Evolutionary conservation across 331 rosid species (phyloP), one percentile per base, ranked within the genome.

Genomic region (Acacia concinna): DNA sequence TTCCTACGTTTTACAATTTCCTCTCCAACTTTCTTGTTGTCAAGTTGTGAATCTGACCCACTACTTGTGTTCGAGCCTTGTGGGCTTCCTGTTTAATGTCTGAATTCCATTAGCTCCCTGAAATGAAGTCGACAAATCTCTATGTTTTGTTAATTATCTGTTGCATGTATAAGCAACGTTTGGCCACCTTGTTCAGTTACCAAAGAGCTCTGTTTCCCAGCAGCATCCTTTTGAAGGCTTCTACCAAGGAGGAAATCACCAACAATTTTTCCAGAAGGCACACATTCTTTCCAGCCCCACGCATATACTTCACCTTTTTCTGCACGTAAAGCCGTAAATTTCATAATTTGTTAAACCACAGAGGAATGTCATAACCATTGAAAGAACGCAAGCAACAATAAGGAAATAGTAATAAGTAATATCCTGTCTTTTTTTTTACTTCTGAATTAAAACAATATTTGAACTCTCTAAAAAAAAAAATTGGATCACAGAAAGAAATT

Each of bases 201-300:
- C 17, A 74, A 63, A 46, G 89, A 75, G 84, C 77, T 78, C 70
- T 83, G 89, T 77, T 88, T 93, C 78, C 79, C 89, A 1, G 82
- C 46, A 52, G 76, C 47, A 79, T 89, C 94, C 75, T 79, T 91
- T 67, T 85, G 88, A 11, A 68, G 79, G 71, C 73, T 83, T 79
- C 86, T 93, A 56, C 78, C 62, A 44, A 80, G 38, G 20, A 78
- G 70, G 85, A 90, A 85, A 82, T 90, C 93, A 73, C 82, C 37
- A 72, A 91, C 75, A 38, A 86, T 62, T 79, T 89, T 92, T 37
- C 88, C 94, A 31, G 97, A 89, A 20, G 98, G 97, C 67, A 92
- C 85, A 25, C 97, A 94, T 88, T 94, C 98, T 79, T 86, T 94
- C 98, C 98, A 94, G 25, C 98, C 98, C 98, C 98, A 94, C 4